Conservation (phyloP, 352 stramenopile species). For the Phytopythium montanum region DNA sequence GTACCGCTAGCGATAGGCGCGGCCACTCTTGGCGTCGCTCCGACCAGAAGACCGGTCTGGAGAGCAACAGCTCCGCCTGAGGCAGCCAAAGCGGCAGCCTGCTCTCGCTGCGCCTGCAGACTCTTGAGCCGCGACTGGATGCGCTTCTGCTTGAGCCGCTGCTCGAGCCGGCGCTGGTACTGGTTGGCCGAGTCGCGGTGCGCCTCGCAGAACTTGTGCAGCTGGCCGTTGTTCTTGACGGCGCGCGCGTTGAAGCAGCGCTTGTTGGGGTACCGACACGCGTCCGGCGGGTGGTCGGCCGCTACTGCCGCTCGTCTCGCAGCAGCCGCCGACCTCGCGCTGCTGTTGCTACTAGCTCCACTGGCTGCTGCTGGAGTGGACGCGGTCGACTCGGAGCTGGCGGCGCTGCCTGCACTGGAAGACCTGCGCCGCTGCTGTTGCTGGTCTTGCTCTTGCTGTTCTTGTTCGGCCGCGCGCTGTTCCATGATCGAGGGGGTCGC, state of each 20-base stretch:
- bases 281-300: slow-evolving; percentile 21
- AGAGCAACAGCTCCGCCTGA: background rate
- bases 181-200: slow-evolving; percentile 71
- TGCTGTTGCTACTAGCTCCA: too few relatives aligned
- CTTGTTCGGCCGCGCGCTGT: background rate
- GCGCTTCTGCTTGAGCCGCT: slow-evolving; percentile 31
- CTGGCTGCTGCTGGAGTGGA: slow-evolving; percentile 7
- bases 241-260: slow-evolving; percentile 58
- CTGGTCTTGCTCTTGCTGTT: too few relatives aligned
- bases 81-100: slow-evolving; percentile 10
- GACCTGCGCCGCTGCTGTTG: background rate
- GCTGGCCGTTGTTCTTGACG: slow-evolving; percentile 66
- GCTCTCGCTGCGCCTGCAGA: slow-evolving; percentile 17
- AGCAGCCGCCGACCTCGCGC: background rate
- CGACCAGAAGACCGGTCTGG: too few relatives aligned
- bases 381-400: background rate
- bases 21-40: background rate
- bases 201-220: slow-evolving; percentile 74
- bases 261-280: slow-evolving; percentile 70
- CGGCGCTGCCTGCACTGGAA: slow-evolving; percentile 8
- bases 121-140: slow-evolving; percentile 26
- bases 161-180: slow-evolving; percentile 70
- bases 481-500: slow-evolving; percentile 3
- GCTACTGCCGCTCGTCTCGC: slow-evolving; percentile 10
- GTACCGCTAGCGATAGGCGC: slow-evolving; percentile 4